Conservation (phyloP, 2,329 filamentous ascomycete species). For the Penicillium janthinellum region DNA sequence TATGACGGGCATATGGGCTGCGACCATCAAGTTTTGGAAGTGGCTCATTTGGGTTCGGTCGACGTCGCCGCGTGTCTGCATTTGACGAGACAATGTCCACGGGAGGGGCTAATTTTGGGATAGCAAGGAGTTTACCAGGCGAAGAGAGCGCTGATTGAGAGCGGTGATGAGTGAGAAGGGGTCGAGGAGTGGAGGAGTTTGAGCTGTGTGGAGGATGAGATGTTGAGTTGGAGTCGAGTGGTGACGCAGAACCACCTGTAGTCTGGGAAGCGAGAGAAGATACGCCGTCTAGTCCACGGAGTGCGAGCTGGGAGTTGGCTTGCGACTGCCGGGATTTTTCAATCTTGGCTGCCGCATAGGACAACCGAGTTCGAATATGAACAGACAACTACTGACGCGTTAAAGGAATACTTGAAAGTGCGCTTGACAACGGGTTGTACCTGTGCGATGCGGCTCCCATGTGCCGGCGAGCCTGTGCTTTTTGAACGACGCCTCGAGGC, state of each 20-base stretch:
- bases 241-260: conserved; percentile 68
- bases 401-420: conserved; percentile 15
- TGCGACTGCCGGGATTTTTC: conserved; percentile 83
- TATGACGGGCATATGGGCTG: conserved; percentile 30
- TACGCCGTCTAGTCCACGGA: conserved; percentile 17
- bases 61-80: conserved; percentile 35
- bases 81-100: conserved; percentile 44
- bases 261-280: conserved; percentile 48
- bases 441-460: conserved; percentile 74
- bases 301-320: conserved; percentile 39
- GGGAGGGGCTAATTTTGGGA: conserved; percentile 47
- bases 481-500: conserved; percentile 61
- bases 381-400: conserved; percentile 63
- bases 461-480: conserved; percentile 69
- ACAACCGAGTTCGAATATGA: conserved; percentile 79
- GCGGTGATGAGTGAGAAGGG: conserved; percentile 15
- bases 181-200: conserved; percentile 6
- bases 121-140: conserved; percentile 21
- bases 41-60: conserved; percentile 41
- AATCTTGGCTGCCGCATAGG: conserved; percentile 92
- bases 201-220: conserved; percentile 15
- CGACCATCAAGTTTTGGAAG: conserved; percentile 17
- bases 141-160: conserved; percentile 24
- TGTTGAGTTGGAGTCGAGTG: conserved; percentile 21
- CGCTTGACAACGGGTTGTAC: conserved; percentile 50